These are phyloP conservation scores for Paraglomus brasilianum DNA, from an alignment of 192 early-diverging fungal species.

Conservation along the genomic window DNA sequence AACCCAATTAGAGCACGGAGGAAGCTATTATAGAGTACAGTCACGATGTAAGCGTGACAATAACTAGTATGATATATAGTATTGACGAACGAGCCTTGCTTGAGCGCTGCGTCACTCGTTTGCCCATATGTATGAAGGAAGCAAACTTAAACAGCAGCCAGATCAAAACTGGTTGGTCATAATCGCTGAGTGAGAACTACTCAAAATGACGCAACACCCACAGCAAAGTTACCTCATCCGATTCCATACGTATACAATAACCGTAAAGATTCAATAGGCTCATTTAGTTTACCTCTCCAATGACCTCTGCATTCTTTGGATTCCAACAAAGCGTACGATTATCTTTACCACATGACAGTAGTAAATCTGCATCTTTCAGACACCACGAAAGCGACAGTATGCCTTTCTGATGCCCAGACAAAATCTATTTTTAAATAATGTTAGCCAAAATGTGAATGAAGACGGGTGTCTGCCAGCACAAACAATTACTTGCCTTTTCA, in stretches of 20 bases:
- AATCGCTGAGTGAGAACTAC: neutral
- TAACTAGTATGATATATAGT: too few species aligned
- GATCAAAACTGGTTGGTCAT: neutral
- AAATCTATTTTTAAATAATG: conserved; percentile 38
- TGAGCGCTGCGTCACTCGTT: too few species aligned
- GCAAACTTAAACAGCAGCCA: neutral
- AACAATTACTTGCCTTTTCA: conserved; percentile 51
- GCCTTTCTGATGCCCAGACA: conserved; percentile 88
- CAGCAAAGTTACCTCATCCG: neutral
- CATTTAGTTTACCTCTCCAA: conserved; percentile 67
- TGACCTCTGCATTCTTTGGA: conserved; percentile 71
- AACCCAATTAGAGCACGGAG: conserved; percentile 85
- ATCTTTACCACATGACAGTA: conserved; percentile 95
- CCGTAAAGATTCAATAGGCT: neutral
- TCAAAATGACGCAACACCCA: neutral
- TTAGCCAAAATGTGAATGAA: conserved; percentile 2
- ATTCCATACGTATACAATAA: conserved; percentile 1
- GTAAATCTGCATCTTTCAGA: conserved; percentile 86
- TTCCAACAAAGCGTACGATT: conserved; percentile 94
- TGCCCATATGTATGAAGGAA: neutral
- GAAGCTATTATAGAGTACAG: conserved; percentile 45
- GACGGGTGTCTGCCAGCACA: neutral
- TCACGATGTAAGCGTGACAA: too few species aligned
- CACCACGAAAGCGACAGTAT: conserved; percentile 94
- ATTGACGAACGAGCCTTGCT: too few species aligned